Evolutionary conservation across 352 stramenopile species (phyloP).

Genomic region (Phytopythium helicoides): DNA sequence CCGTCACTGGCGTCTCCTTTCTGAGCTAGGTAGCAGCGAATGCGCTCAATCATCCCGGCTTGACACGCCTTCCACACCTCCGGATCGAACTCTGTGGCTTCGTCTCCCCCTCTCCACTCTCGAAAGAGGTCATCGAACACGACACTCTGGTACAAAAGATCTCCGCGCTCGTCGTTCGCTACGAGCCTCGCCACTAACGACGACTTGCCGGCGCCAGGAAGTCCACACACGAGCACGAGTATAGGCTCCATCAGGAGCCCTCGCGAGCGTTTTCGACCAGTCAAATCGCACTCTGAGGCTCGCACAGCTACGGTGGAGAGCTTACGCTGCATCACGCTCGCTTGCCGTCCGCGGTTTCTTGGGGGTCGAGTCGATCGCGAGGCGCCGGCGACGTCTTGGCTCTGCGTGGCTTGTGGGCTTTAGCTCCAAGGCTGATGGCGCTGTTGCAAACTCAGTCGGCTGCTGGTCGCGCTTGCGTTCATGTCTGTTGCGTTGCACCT

Average conservation of each 20-base stretch:
- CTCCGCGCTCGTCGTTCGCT: neutral
- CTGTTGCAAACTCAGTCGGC: no score
- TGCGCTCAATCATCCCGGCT: conserved; percentile 32
- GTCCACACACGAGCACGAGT: conserved; percentile 58
- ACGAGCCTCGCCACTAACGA: conserved; percentile 40
- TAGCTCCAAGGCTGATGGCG: neutral
- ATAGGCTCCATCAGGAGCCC: conserved; percentile 4
- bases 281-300: neutral
- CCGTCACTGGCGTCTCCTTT: neutral
- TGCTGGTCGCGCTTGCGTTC: neutral
- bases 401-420: neutral
- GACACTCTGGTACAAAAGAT: conserved; percentile 28
- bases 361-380: conserved; percentile 36
- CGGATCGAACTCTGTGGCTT: conserved; percentile 36
- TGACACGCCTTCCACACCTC: conserved; percentile 52
- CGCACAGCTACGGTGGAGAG: neutral
- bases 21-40: conserved; percentile 15
- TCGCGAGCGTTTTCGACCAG: neutral
- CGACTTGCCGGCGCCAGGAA: conserved; percentile 71
- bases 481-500: conserved; percentile 9
- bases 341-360: conserved; percentile 26
- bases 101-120: conserved; percentile 3
- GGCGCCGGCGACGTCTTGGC: conserved; percentile 20
- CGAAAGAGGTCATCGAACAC: conserved; percentile 65
- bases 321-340: neutral